Evolutionary conservation across 192 early-diverging fungal genomes (phyloP).

Genomic region (Gigaspora rosea): DNA sequence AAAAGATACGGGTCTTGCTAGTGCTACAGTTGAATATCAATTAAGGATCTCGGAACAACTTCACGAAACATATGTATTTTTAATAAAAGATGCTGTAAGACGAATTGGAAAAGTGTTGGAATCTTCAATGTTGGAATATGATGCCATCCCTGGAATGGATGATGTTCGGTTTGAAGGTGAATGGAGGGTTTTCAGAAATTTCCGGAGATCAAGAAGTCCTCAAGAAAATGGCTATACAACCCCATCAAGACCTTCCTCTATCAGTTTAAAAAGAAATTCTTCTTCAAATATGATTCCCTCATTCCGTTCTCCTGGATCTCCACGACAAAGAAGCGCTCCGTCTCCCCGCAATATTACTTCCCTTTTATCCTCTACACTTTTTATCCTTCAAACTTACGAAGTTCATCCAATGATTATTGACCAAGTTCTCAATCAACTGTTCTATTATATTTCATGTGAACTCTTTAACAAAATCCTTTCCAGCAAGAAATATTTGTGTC

Average conservation of each 20-base stretch:
- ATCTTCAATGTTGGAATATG: constrained; percentile 67
- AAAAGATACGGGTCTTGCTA: constrained; percentile 75
- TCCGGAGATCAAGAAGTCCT: constrained; percentile 37
- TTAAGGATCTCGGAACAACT: constrained; percentile 80
- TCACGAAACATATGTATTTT: constrained; percentile 65
- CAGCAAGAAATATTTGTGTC: constrained; percentile 71
- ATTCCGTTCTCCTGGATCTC: constrained; percentile 36
- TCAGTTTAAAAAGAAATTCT: constrained; percentile 18
- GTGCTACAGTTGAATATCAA: constrained; percentile 72
- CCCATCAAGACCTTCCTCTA: not conserved
- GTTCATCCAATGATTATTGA: constrained; percentile 75
- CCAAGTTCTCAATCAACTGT: constrained; percentile 73
- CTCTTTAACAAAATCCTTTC: constrained; percentile 87
- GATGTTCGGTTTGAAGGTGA: constrained; percentile 60
- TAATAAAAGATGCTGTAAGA: constrained; percentile 65
- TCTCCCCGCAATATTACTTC: constrained; percentile 74
- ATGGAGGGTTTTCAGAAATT: constrained; percentile 59
- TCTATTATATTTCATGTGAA: constrained; percentile 75
- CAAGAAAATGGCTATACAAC: constrained; percentile 26
- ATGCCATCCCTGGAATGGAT: constrained; percentile 67
- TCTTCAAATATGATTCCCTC: constrained; percentile 34
- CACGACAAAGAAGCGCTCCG: constrained; percentile 39
- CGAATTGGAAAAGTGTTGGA: constrained; percentile 70
- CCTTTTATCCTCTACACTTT: constrained; percentile 67
- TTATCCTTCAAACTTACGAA: constrained; percentile 70